These are phyloP conservation scores for Naganishia liquefaciens DNA, from an alignment of 1,284 basidiomycete species.

Conservation along the genomic window DNA sequence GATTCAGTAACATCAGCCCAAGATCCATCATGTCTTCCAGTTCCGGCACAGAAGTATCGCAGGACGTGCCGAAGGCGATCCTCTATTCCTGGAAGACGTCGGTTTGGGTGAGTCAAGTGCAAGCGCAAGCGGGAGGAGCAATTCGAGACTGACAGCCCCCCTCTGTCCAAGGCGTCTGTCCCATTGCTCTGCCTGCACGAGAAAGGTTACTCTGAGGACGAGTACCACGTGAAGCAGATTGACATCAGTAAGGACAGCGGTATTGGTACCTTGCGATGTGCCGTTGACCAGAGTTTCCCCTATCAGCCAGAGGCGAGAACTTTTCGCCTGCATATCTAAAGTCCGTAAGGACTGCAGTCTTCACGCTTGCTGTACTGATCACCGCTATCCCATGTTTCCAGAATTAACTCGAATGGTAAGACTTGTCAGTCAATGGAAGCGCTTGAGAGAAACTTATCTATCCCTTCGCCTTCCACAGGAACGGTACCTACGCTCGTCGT, in stretches of 20 bases:
- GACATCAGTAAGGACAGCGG: constrained; percentile 46
- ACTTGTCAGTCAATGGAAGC: neutral
- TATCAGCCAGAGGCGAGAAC: constrained; percentile 55
- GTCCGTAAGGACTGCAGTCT: constrained; percentile 38
- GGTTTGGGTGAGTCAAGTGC: constrained; percentile 45
- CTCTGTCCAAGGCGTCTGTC: constrained; percentile 38
- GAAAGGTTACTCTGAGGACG: constrained; percentile 54
- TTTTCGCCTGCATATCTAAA: constrained; percentile 54
- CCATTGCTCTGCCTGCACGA: constrained; percentile 52
- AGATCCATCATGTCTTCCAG: neutral
- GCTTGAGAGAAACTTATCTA: neutral
- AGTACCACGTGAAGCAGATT: constrained; percentile 51
- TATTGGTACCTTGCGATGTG: neutral
- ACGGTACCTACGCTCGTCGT: constrained; percentile 84
- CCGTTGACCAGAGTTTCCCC: neutral
- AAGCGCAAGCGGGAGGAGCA: neutral
- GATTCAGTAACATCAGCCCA: neutral
- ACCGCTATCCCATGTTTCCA: constrained; percentile 53
- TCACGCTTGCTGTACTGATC: neutral
- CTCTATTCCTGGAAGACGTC: constrained; percentile 52
- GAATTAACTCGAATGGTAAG: constrained; percentile 73
- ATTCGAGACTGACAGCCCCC: neutral
- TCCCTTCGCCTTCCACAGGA: constrained; percentile 54
- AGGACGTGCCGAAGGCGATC: constrained; percentile 47
- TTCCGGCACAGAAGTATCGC: neutral